Conservation (phyloP, 2,329 filamentous ascomycete genomes). For the Cercospora berteroae region DNA sequence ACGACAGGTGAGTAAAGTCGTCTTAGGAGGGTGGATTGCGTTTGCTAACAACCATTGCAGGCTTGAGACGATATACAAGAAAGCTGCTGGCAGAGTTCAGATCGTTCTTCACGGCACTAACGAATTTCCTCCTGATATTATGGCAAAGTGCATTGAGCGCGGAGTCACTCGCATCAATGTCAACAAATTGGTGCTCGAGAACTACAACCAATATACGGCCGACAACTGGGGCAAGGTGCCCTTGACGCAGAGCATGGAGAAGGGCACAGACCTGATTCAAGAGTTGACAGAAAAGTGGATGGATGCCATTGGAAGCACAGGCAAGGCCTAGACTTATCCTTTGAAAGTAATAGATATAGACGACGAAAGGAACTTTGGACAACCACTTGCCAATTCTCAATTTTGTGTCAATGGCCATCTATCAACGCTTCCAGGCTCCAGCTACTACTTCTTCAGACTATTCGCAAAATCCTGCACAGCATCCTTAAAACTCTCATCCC, state of each 20-base stretch:
- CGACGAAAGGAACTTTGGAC: background rate
- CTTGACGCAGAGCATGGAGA: slow-evolving; percentile 55
- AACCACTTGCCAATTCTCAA: background rate
- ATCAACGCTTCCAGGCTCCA: too few species aligned
- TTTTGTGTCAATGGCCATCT: background rate
- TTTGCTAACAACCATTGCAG: slow-evolving; percentile 17
- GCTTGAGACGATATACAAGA: slow-evolving; percentile 49
- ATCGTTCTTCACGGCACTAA: slow-evolving; percentile 61
- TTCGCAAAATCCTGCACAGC: slow-evolving; percentile 47
- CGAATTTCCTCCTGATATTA: slow-evolving; percentile 55
- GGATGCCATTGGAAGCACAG: slow-evolving; percentile 40
- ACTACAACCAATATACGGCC: slow-evolving; percentile 48
- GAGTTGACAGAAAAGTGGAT: slow-evolving; percentile 57
- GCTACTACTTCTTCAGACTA: slow-evolving; percentile 32
- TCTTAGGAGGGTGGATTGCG: background rate
- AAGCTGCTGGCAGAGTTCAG: slow-evolving; percentile 49
- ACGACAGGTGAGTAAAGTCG: slow-evolving; percentile 43
- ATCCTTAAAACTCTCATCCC: slow-evolving; percentile 50
- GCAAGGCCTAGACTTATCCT: slow-evolving; percentile 18
- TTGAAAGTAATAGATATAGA: background rate
- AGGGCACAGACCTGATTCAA: slow-evolving; percentile 56
- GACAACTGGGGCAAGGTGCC: slow-evolving; percentile 53
- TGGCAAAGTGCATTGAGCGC: slow-evolving; percentile 54
- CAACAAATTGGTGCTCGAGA: slow-evolving; percentile 57
- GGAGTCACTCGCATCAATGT: slow-evolving; percentile 60